Evolutionary conservation across 305 asterid genomes (phyloP).

Genomic region (Ilex paraguariensis): DNA sequence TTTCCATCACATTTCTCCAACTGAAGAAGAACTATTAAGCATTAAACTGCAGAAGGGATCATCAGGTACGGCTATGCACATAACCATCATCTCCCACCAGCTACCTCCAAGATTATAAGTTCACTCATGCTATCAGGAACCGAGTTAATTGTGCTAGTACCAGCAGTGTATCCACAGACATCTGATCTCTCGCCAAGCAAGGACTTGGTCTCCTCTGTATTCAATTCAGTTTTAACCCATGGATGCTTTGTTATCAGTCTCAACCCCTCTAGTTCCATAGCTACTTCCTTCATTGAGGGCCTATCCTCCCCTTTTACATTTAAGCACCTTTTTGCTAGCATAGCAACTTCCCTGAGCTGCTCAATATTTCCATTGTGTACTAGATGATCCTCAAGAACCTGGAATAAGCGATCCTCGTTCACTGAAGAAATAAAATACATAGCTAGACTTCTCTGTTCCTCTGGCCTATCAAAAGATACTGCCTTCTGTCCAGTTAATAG

Average conservation of each 20-base stretch:
- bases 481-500: constrained; percentile 2
- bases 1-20: no score
- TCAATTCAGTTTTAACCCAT: not conserved
- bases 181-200: no score
- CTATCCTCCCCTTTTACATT: constrained; percentile 1
- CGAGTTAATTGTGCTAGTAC: no score
- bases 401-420: not conserved
- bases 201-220: not conserved
- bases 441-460: not conserved
- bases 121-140: not conserved
- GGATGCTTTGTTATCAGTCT: not conserved
- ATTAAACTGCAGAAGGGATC: no score
- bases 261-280: constrained; percentile 6
- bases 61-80: no score
- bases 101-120: not conserved
- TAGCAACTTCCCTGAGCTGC: no score
- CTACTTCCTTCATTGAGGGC: constrained; percentile 11
- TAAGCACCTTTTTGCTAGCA: not conserved
- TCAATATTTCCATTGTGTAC: not conserved
- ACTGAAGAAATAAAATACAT: not conserved
- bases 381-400: not conserved
- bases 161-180: no score
- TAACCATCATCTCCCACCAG: not conserved
- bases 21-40: no score
- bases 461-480: not conserved